Evolutionary conservation across 257 asterid genomes (phyloP).

Genomic region (Knoxia roxburghii): DNA sequence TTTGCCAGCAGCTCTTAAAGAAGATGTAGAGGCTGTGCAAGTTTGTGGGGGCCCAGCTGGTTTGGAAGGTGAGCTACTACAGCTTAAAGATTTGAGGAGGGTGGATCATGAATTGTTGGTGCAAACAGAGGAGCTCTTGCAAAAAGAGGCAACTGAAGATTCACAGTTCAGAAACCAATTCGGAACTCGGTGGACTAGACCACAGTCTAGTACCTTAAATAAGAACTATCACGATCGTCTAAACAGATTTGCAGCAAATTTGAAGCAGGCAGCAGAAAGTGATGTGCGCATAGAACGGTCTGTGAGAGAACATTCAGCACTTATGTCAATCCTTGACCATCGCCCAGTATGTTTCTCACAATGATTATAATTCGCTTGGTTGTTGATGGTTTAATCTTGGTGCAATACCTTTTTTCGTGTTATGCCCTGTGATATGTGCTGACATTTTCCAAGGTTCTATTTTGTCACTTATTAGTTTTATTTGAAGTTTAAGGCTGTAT

Average conservation of each 20-base stretch:
- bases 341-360: constrained; percentile 63
- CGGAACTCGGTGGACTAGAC: constrained; percentile 93
- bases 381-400: not conserved
- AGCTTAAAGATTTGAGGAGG: constrained; percentile 85
- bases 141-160: constrained; percentile 88
- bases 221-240: constrained; percentile 82
- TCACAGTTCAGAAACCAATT: constrained; percentile 87
- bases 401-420: too few relatives aligned
- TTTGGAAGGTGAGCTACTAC: constrained; percentile 86
- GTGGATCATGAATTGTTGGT: constrained; percentile 87
- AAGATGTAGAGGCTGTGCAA: constrained; percentile 90
- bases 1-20: constrained; percentile 63
- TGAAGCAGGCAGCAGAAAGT: constrained; percentile 96
- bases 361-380: constrained; percentile 9
- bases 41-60: constrained; percentile 93
- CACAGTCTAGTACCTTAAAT: constrained; percentile 90
- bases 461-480: too few relatives aligned
- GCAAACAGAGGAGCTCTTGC: constrained; percentile 87
- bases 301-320: constrained; percentile 76
- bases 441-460: too few relatives aligned
- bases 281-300: constrained; percentile 97
- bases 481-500: too few relatives aligned
- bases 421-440: not conserved
- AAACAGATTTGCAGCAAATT: constrained; percentile 80
- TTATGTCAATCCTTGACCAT: constrained; percentile 80